Evolutionary conservation across 768 basidiomycete genomes (phyloP), one percentile per base, ranked within the genome.

Genomic region (Kondoa subrosea): DNA sequence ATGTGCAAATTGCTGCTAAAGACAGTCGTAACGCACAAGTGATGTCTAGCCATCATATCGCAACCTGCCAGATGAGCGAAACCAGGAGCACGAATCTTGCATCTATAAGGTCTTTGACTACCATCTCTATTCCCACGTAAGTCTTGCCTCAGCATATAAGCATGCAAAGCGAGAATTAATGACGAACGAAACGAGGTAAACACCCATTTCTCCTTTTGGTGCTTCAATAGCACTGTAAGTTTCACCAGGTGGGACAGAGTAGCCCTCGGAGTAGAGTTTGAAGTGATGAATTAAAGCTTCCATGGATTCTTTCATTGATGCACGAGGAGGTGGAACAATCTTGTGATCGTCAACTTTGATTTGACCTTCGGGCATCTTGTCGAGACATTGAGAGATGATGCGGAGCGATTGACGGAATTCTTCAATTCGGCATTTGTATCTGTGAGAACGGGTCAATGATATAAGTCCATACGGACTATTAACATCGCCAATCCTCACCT

Each of bases 291-390:
- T 69, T 4, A 68, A 65, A 3, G 34, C 3, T 68, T 96, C 92
- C 91, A 96, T 96, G 78, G 86, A 89, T 81, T 99, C 95, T 80
- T 99, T 99, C 95, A 99, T 99, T 67, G 86, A 86, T 0, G 93
- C 92, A 67, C 93, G 86, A 16, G 93, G 91, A 31, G 93, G 93
- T 27, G 95, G 91, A 0, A 88, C 88, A 68, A 97, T 85, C 79
- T 99, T 99, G 80, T 95, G 88, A 79, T 97, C 93, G 76, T 99
- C 93, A 30, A 96, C 84, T 79, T 91, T 96, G 80, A 92, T 77
- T 31, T 83, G 89, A 34, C 95, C 95, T 15, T 85, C 81, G 0
- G 93, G 88, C 80, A 99, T 99, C 80, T 95, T 97, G 82, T 97
- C 95, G 72, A 99, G 78, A 77, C 91, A 95, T 84, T 95, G 78